Conservation (phyloP, 2,329 filamentous ascomycete genomes). For the Ophiostoma ulmi region DNA sequence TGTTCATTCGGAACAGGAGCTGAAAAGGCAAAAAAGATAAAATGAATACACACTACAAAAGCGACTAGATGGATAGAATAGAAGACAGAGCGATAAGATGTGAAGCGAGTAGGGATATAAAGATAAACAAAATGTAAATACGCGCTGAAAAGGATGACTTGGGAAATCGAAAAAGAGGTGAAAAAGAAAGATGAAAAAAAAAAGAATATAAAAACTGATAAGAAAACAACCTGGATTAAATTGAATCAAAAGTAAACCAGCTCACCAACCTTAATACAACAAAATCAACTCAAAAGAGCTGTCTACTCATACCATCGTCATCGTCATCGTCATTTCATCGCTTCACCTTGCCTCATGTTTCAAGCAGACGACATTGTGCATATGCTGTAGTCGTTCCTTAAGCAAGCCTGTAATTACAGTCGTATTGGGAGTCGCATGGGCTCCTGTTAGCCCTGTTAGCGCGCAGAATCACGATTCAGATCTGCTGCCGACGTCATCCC, state of each 20-base stretch:
- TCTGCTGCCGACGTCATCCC: slow-evolving; percentile 24
- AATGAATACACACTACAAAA: too few relatives aligned
- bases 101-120: too few relatives aligned
- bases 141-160: too few relatives aligned
- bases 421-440: neutral
- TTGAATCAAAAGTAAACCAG: too few relatives aligned
- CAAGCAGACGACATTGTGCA: neutral
- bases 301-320: neutral
- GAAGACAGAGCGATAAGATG: too few relatives aligned
- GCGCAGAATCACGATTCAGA: slow-evolving; percentile 16
- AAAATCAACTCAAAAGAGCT: neutral
- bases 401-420: neutral
- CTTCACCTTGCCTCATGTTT: neutral
- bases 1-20: neutral
- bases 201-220: neutral
- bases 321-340: neutral
- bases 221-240: neutral
- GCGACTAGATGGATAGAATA: too few relatives aligned
- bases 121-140: too few relatives aligned
- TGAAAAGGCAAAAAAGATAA: too few relatives aligned
- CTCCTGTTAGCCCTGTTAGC: neutral
- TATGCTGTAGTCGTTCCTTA: neutral
- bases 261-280: neutral
- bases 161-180: neutral
- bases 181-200: neutral